These are phyloP conservation scores for Tricholoma flavovirens DNA, from an alignment of 768 basidiomycete species.

Conservation along the genomic window DNA sequence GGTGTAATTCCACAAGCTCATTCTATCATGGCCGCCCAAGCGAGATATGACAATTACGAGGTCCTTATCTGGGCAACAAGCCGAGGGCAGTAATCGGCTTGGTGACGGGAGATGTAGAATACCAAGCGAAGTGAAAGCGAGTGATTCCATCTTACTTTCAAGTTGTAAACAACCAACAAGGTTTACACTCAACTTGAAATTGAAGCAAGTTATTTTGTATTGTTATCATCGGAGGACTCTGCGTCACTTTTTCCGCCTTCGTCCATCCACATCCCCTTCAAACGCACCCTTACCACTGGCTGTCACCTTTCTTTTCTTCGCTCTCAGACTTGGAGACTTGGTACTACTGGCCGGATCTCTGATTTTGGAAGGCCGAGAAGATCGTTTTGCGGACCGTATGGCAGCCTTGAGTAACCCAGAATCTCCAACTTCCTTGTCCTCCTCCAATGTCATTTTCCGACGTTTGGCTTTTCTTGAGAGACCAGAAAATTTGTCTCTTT, in stretches of 20 bases:
- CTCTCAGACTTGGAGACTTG: slow-evolving; percentile 24
- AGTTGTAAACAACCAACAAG: no score
- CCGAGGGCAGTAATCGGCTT: slow-evolving; percentile 51
- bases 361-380: slow-evolving; percentile 68
- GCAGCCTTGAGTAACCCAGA: slow-evolving; percentile 57
- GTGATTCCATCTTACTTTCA: slow-evolving; percentile 30
- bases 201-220: not conserved
- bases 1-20: slow-evolving; percentile 73
- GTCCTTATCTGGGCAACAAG: slow-evolving; percentile 87
- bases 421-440: slow-evolving; percentile 61
- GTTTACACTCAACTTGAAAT: no score
- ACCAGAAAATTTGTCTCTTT: slow-evolving; percentile 74
- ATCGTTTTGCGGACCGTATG: slow-evolving; percentile 85
- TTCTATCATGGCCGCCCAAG: slow-evolving; percentile 59
- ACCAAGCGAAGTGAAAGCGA: slow-evolving; percentile 53
- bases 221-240: not conserved
- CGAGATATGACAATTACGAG: slow-evolving; percentile 63
- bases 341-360: slow-evolving; percentile 37
- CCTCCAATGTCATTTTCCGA: slow-evolving; percentile 79
- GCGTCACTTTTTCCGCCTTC: slow-evolving; percentile 13
- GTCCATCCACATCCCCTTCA: slow-evolving; percentile 53
- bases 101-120: slow-evolving; percentile 50
- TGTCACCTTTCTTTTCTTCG: slow-evolving; percentile 30
- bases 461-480: slow-evolving; percentile 85
- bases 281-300: slow-evolving; percentile 42